Percentiles rank a stretch among this genome's conserved stretches.
These are phyloP conservation scores for Debaryomyces subglobosus DNA, from an alignment of 1,139 yeast species.

Conservation along the genomic window DNA sequence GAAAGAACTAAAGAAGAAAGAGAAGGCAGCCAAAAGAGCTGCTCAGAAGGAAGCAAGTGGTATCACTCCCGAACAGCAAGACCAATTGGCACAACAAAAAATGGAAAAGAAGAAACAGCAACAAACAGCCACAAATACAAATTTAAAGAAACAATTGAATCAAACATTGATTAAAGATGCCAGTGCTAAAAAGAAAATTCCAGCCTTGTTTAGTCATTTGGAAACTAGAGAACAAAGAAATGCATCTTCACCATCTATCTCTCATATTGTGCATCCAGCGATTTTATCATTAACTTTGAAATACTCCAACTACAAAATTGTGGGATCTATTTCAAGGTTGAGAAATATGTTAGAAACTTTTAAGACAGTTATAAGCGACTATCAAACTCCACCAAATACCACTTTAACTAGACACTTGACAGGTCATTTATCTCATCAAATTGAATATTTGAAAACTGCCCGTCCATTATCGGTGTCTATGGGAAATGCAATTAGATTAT, in stretches of 20 bases:
- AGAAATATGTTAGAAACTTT: slow-evolving; percentile 85
- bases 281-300: slow-evolving; percentile 78
- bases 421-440: slow-evolving; percentile 88
- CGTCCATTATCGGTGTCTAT: slow-evolving; percentile 90
- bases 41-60: slow-evolving; percentile 61
- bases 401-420: slow-evolving; percentile 88
- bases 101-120: slow-evolving; percentile 41
- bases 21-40: slow-evolving; percentile 88
- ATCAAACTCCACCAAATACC: slow-evolving; percentile 82
- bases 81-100: slow-evolving; percentile 42
- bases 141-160: slow-evolving; percentile 58
- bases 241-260: slow-evolving; percentile 61
- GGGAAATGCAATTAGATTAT: slow-evolving; percentile 98
- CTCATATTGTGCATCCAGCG: slow-evolving; percentile 84
- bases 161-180: slow-evolving; percentile 53
- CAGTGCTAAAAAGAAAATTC: slow-evolving; percentile 45
- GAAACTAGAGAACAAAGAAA: slow-evolving; percentile 82
- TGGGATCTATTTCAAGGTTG: slow-evolving; percentile 89
- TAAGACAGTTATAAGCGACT: slow-evolving; percentile 76
- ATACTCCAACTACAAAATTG: slow-evolving; percentile 80
- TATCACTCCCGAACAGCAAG: slow-evolving; percentile 48
- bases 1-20: slow-evolving; percentile 84
- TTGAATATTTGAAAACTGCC: slow-evolving; percentile 87
- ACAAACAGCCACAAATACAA: slow-evolving; percentile 45
- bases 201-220: slow-evolving; percentile 81